These are phyloP conservation scores for Lagenidium sp. DNA, from an alignment of 352 stramenopile genomes.

Conservation along the genomic window DNA sequence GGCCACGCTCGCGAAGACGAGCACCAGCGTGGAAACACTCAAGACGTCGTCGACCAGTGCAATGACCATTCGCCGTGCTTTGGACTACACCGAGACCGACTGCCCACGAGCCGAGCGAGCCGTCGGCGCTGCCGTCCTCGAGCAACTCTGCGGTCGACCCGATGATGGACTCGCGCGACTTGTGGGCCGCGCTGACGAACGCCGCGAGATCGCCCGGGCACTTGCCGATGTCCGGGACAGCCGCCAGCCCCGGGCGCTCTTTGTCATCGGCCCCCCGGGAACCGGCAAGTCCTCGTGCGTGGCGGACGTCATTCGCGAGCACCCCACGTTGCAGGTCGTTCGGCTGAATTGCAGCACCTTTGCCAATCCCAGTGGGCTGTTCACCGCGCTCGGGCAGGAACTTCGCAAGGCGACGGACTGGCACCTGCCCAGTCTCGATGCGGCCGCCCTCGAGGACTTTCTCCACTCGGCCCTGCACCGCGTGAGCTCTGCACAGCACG, in stretches of 20 bases:
- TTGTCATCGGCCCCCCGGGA: slow-evolving; percentile 56
- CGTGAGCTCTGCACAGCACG: slow-evolving; percentile 1
- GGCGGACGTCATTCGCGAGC: slow-evolving; percentile 21
- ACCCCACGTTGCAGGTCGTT: slow-evolving; percentile 11
- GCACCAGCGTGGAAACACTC: background rate
- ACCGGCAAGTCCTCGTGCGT: slow-evolving; percentile 65
- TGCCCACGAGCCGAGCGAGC: background rate
- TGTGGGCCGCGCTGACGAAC: slow-evolving; percentile 31
- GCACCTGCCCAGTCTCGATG: slow-evolving; percentile 25
- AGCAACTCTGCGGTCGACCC: background rate
- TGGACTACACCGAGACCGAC: slow-evolving; percentile 4
- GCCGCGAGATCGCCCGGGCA: slow-evolving; percentile 20
- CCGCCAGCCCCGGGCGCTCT: slow-evolving; percentile 19
- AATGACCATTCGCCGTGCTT: slow-evolving; percentile 9
- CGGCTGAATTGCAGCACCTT: slow-evolving; percentile 69
- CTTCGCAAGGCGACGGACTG: slow-evolving; percentile 12
- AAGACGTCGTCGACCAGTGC: background rate
- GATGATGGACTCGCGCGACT: background rate
- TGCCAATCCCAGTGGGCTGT: slow-evolving; percentile 31
- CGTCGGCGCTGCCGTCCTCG: background rate
- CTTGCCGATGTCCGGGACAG: slow-evolving; percentile 12
- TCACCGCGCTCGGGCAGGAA: slow-evolving; percentile 23
- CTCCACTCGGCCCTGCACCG: slow-evolving; percentile 4
- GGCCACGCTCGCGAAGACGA: background rate
- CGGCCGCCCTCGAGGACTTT: slow-evolving; percentile 38